Percentiles rank a stretch among this genome's conserved stretches.
phyloP scores from a whole-genome alignment of 176 grass and related monocot genomes.

The Cenchrus americanus region DNA sequence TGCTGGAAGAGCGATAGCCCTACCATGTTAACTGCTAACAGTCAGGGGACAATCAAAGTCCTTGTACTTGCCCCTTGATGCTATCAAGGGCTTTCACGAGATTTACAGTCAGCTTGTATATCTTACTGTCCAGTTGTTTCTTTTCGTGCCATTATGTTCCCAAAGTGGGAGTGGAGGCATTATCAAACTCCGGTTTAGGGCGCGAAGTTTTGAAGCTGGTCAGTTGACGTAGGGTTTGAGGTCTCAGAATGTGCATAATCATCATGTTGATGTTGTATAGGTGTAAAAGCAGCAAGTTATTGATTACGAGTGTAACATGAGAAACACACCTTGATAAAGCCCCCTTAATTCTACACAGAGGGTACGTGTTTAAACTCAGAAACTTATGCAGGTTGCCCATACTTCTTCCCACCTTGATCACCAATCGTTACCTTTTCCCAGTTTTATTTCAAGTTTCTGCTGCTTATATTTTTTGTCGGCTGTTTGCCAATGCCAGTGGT shows the following conservation, averaged over 20 bases:
- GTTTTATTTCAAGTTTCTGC: neutral
- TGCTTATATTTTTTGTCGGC: no score
- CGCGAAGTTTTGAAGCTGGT: conserved; percentile 44
- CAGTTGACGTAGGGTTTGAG: conserved; percentile 48
- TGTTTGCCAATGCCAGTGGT: neutral
- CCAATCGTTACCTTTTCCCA: neutral
- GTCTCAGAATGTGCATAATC: conserved; percentile 49
- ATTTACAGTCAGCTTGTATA: conserved; percentile 44
- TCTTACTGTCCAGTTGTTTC: conserved; percentile 18
- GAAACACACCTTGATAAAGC: conserved; percentile 31
- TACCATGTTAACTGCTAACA: conserved; percentile 96
- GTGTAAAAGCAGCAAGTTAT: conserved; percentile 33
- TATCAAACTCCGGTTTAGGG: conserved; percentile 35
- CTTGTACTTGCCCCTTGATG: conserved; percentile 91
- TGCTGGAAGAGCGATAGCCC: conserved; percentile 99
- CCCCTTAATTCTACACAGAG: conserved; percentile 5
- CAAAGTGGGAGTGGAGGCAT: conserved; percentile 40
- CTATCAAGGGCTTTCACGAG: neutral
- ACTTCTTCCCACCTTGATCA: neutral
- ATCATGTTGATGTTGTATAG: conserved; percentile 41
- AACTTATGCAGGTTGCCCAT: neutral
- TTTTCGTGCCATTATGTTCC: conserved; percentile 36
- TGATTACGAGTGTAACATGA: conserved; percentile 45
- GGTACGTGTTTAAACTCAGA: neutral
- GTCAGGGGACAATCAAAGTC: conserved; percentile 98